phyloP scores from a whole-genome alignment of 441 rosid species.

The Pelargonium fulgidum region DNA sequence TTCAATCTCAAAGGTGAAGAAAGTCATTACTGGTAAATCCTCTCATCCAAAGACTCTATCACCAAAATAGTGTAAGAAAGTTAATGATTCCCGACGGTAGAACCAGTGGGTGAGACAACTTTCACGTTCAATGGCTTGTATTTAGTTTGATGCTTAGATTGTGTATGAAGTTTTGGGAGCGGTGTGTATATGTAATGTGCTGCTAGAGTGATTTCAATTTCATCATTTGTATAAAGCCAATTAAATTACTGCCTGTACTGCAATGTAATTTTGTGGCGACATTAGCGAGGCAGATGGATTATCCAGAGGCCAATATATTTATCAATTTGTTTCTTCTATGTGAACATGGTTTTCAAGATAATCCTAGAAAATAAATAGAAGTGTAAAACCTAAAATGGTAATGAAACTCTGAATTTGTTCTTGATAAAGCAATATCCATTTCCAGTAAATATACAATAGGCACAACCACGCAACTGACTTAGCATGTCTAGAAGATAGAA shows the following conservation, averaged over 20 bases:
- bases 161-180: slow-evolving; percentile 12
- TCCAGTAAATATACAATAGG: not conserved
- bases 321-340: not conserved
- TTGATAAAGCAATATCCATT: not conserved
- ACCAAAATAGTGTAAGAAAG: slow-evolving; percentile 30
- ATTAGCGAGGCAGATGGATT: not conserved
- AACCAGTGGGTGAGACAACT: not conserved
- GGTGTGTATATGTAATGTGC: slow-evolving; percentile 14
- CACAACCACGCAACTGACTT: slow-evolving; percentile 3
- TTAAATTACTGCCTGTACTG: not conserved
- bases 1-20: slow-evolving; percentile 86
- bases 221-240: slow-evolving; percentile 8
- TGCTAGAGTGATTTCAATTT: slow-evolving; percentile 10
- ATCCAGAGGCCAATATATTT: slow-evolving; percentile 3
- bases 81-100: not conserved
- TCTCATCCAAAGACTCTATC: slow-evolving; percentile 58
- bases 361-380: not conserved
- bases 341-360: not conserved
- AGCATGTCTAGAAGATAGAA: not conserved
- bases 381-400: not conserved
- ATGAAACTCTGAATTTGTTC: not conserved
- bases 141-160: not conserved
- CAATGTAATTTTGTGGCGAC: not conserved
- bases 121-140: slow-evolving; percentile 2
- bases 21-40: slow-evolving; percentile 79